phyloP scores from a whole-genome alignment of 148 eudicot species.

The Persicaria maculosa region DNA sequence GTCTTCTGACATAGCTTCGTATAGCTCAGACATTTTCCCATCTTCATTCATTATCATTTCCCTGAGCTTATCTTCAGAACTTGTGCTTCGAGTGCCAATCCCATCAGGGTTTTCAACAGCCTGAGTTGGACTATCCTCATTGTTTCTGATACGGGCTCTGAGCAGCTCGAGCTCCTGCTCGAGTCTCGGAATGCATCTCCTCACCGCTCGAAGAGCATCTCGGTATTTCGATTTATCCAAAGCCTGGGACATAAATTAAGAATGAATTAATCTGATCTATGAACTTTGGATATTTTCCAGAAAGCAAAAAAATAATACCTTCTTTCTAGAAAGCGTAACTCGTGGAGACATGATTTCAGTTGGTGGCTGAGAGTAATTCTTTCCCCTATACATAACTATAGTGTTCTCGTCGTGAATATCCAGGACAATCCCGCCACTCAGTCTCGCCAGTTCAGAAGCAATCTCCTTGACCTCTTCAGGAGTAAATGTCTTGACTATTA shows the following conservation, averaged over 20 bases:
- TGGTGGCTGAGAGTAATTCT: slow-evolving; percentile 94
- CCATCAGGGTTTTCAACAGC: slow-evolving; percentile 21
- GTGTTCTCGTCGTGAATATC: slow-evolving; percentile 78
- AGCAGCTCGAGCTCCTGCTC: slow-evolving; percentile 79
- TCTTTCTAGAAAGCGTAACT: slow-evolving; percentile 73
- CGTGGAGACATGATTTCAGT: slow-evolving; percentile 98
- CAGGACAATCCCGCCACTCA: slow-evolving; percentile 93
- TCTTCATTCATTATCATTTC: slow-evolving; percentile 40
- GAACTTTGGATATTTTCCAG: no score
- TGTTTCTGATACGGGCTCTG: slow-evolving; percentile 39
- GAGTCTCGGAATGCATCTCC: slow-evolving; percentile 72
- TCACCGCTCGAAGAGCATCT: slow-evolving; percentile 72
- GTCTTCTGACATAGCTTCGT: slow-evolving; percentile 26
- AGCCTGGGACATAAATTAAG: slow-evolving; percentile 41
- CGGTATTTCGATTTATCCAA: slow-evolving; percentile 77
- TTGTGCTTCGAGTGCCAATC: slow-evolving; percentile 13
- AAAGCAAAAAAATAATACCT: slow-evolving; percentile 35
- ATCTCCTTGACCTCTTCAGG: slow-evolving; percentile 87
- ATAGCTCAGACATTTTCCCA: slow-evolving; percentile 22
- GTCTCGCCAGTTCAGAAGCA: slow-evolving; percentile 77
- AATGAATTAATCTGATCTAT: neutral
- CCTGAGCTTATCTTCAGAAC: slow-evolving; percentile 35
- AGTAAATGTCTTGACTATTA: slow-evolving; percentile 77
- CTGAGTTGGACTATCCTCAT: slow-evolving; percentile 25
- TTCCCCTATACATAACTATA: slow-evolving; percentile 92